Conservation (phyloP, 306 rosid species). For the Vigna unguiculata region DNA sequence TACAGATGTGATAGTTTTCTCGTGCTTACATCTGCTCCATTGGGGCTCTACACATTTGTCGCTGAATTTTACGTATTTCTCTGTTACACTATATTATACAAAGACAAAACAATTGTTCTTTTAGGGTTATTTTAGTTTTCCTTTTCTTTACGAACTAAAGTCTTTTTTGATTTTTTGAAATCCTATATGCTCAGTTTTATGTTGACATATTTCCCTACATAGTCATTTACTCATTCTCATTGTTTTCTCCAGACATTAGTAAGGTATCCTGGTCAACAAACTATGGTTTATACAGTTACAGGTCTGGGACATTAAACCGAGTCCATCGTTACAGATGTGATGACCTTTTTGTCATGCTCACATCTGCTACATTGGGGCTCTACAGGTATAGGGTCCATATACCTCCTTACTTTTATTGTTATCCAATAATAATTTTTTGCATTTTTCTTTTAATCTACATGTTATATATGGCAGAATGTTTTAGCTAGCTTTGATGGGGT, state of each 20-base stretch:
- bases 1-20: constrained; percentile 47
- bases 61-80: not conserved
- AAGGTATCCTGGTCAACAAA: constrained; percentile 53
- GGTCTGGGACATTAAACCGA: constrained; percentile 47
- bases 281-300: constrained; percentile 52
- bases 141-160: not conserved
- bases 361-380: constrained; percentile 57
- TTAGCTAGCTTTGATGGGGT: not conserved
- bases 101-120: not conserved
- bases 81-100: not conserved
- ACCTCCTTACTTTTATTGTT: not conserved
- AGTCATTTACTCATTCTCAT: not conserved
- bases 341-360: constrained; percentile 36
- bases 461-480: not conserved
- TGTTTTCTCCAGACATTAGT: constrained; percentile 58
- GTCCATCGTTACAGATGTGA: constrained; percentile 58
- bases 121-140: not conserved
- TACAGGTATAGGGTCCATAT: constrained; percentile 12
- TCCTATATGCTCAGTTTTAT: not conserved
- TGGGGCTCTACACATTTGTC: constrained; percentile 38
- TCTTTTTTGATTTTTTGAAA: not conserved
- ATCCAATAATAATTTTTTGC: not conserved
- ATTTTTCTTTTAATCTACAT: not conserved
- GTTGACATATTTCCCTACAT: not conserved
- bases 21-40: constrained; percentile 56